Evolutionary conservation across 1,284 basidiomycete species (phyloP).

Genomic region (Gomphus bonarii): DNA sequence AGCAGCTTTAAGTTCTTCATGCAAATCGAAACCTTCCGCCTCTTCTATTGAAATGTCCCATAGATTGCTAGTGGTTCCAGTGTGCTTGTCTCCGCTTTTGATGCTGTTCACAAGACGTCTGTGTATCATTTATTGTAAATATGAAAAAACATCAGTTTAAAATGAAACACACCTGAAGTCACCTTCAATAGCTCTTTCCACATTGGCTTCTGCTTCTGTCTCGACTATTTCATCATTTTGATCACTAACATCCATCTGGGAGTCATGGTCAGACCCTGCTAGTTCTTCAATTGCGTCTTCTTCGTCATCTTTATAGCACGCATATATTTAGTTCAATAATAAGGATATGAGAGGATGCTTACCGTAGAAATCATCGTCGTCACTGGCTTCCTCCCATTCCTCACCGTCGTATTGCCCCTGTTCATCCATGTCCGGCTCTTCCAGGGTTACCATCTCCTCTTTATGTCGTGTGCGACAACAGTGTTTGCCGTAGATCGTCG

Average conservation of each 20-base stretch:
- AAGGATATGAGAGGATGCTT: background rate
- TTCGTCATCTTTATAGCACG: background rate
- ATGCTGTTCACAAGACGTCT: slow-evolving; percentile 59
- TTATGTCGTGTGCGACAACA: too few relatives aligned
- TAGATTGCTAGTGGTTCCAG: slow-evolving; percentile 42
- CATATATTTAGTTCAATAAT: background rate
- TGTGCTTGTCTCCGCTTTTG: slow-evolving; percentile 33
- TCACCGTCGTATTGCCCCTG: background rate
- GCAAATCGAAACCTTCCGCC: slow-evolving; percentile 56
- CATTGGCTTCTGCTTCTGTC: background rate
- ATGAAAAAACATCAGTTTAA: background rate
- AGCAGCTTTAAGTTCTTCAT: slow-evolving; percentile 58
- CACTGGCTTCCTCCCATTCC: slow-evolving; percentile 4
- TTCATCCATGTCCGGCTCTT: background rate
- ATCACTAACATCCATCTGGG: background rate
- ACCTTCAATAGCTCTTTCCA: slow-evolving; percentile 17
- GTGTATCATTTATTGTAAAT: too few relatives aligned
- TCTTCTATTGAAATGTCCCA: slow-evolving; percentile 55
- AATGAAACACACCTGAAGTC: slow-evolving; percentile 19
- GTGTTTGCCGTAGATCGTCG: too few relatives aligned
- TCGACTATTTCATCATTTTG: background rate
- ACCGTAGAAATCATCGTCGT: background rate
- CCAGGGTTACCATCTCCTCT: background rate
- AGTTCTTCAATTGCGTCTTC: background rate
- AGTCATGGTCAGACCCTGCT: background rate